Evolutionary conservation across 2,329 filamentous ascomycete genomes (phyloP).

Genomic region (Ophiobolus disseminans): DNA sequence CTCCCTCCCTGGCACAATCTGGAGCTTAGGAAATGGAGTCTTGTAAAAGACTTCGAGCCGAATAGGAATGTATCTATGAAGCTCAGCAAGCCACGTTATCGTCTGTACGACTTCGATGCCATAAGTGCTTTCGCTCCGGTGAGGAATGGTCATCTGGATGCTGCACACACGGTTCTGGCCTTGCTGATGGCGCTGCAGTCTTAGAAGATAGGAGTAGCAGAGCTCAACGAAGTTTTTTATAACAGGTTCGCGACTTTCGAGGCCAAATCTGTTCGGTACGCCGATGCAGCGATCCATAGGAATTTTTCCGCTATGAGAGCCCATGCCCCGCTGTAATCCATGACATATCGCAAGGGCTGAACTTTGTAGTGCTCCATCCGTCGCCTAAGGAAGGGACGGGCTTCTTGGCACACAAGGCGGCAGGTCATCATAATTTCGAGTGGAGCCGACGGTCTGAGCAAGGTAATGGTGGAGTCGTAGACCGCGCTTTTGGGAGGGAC

Average conservation of each 20-base stretch:
- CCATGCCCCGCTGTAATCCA: conserved; percentile 17
- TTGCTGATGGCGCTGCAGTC: too few relatives aligned
- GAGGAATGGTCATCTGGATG: conserved; percentile 13
- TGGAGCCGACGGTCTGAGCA: too few relatives aligned
- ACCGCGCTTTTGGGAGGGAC: background rate
- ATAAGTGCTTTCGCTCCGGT: conserved; percentile 7
- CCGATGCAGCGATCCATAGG: conserved; percentile 11
- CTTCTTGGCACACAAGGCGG: conserved; percentile 6
- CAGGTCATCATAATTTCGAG: too few relatives aligned
- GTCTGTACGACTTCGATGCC: conserved; percentile 1
- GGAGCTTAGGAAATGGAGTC: conserved; percentile 4
- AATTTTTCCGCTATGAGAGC: conserved; percentile 6
- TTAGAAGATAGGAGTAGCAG: too few relatives aligned
- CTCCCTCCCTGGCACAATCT: too few relatives aligned
- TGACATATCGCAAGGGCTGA: conserved; percentile 17
- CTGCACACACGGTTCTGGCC: too few relatives aligned
- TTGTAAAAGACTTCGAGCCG: conserved; percentile 15
- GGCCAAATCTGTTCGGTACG: too few relatives aligned
- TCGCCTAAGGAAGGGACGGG: conserved; percentile 10
- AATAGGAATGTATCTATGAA: conserved; percentile 1
- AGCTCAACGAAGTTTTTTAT: too few relatives aligned
- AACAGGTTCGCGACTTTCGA: too few relatives aligned
- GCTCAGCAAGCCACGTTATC: background rate
- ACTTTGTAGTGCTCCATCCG: conserved; percentile 11
- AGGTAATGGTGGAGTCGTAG: too few relatives aligned